A percentile compares a stretch with the other conserved stretches of the same genome.
These are phyloP conservation scores for Melastoma candidum DNA, from an alignment of 441 rosid genomes.

Conservation along the genomic window DNA sequence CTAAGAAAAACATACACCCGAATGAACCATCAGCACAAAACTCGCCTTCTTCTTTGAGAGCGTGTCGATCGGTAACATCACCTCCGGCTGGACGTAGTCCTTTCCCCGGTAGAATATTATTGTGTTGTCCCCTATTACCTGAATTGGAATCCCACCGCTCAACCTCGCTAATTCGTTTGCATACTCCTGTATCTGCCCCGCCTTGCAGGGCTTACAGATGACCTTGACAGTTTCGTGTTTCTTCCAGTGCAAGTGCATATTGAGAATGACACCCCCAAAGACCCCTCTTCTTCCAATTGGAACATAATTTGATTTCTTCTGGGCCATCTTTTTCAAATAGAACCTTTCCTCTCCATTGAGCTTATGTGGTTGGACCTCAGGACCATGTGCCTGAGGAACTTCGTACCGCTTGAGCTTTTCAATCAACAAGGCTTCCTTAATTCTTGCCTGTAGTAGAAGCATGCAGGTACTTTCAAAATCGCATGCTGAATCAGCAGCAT, in stretches of 20 bases:
- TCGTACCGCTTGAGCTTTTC: slow-evolving; percentile 80
- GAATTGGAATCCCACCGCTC: slow-evolving; percentile 85
- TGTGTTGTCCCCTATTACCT: slow-evolving; percentile 59
- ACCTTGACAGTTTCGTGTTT: slow-evolving; percentile 90
- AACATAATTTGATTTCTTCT: slow-evolving; percentile 74
- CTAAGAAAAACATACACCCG: background rate
- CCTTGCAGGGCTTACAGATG: slow-evolving; percentile 71
- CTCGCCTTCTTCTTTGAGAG: slow-evolving; percentile 72
- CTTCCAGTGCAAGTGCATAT: slow-evolving; percentile 94
- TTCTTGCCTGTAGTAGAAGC: slow-evolving; percentile 45
- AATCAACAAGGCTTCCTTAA: slow-evolving; percentile 70
- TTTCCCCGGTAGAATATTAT: slow-evolving; percentile 84
- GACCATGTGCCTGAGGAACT: slow-evolving; percentile 75
- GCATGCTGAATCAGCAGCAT: background rate
- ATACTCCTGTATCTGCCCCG: slow-evolving; percentile 61
- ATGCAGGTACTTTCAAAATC: background rate
- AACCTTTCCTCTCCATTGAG: slow-evolving; percentile 87
- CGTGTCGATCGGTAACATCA: slow-evolving; percentile 89
- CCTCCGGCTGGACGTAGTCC: slow-evolving; percentile 80
- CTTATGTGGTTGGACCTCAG: slow-evolving; percentile 60
- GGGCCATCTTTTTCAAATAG: slow-evolving; percentile 77
- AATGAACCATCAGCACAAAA: slow-evolving; percentile 4
- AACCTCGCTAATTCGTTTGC: slow-evolving; percentile 75
- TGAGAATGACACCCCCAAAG: slow-evolving; percentile 81
- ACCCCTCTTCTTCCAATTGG: slow-evolving; percentile 78